Percentiles rank a stretch among this genome's conserved stretches.
Conservation (phyloP, 148 eudicot genomes). For the Amaranthus palmeri region DNA sequence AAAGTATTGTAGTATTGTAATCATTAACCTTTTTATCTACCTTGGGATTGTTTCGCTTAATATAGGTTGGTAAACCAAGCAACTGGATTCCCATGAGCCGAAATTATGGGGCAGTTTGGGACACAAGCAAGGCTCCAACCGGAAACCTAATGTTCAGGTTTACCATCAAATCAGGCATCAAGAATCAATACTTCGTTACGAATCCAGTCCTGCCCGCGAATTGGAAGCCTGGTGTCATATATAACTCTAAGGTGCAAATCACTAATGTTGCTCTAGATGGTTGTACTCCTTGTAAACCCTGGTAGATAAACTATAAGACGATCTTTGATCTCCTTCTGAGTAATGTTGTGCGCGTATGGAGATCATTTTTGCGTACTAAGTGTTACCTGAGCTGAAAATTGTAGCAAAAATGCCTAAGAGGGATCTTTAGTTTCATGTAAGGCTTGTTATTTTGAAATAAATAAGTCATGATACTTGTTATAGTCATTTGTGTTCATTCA, state of each 20-base stretch:
- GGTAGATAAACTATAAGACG: background rate
- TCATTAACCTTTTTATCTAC: too few relatives aligned
- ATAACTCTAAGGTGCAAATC: conserved; percentile 21
- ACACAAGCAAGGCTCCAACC: conserved; percentile 25
- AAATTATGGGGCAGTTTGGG: conserved; percentile 26
- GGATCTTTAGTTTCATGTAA: background rate
- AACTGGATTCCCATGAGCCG: conserved; percentile 24
- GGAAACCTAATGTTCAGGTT: conserved; percentile 26
- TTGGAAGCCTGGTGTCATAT: conserved; percentile 21
- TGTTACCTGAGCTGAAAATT: background rate
- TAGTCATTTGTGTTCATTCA: background rate
- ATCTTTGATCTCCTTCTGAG: conserved; percentile 9
- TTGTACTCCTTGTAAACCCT: conserved; percentile 19
- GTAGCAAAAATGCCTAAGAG: background rate
- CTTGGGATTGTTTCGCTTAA: background rate
- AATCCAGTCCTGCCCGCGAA: conserved; percentile 21
- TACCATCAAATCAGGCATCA: conserved; percentile 13
- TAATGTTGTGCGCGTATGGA: background rate
- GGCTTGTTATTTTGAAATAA: conserved; percentile 4
- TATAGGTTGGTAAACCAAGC: conserved; percentile 12
- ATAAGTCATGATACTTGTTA: background rate
- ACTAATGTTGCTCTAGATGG: conserved; percentile 11
- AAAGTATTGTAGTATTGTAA: too few relatives aligned
- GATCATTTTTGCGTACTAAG: background rate
- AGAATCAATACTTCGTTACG: conserved; percentile 21